Evolutionary conservation across 495 filamentous ascomycete species (phyloP), one percentile per base, ranked within the genome.

Genomic region (Penicillium cinerascens): DNA sequence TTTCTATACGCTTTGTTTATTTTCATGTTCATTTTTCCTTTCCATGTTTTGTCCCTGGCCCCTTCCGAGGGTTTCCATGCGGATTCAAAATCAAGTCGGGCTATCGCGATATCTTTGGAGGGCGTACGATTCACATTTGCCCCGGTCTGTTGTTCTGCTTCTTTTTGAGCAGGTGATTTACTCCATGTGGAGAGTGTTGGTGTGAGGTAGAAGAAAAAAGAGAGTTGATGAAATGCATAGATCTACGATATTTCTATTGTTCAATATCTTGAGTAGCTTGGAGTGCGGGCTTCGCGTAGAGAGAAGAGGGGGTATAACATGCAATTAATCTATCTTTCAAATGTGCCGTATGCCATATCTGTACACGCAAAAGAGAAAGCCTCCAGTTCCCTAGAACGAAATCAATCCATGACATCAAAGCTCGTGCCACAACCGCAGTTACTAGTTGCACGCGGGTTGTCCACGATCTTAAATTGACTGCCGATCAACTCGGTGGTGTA

Each of bases 391-490:
- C 18, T 13, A 33, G 22, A 15, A 21, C 18, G 18, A 13, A 17
- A 56, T 75, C 57, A 81, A 59, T 70, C 66, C 65, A 87, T 88
- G 58, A 97, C 89, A 76, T 98, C 93, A 72, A 98, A 98, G 66
- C 93, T 97, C 16, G 93, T 96, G 20, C 93, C 93, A 75, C 95
- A 98, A 0, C 93, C 93, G 78, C 93, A 98, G 68, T 88, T 96
- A 72, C 91, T 96, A 37, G 84, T 88, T 9, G 95, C 93, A 23
- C 82, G 69, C 0, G 95, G 93, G 63, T 96, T 97, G 61, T 91
- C 89, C 46, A 91, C 86, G 64, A 97, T 89, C 78, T 92, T 95
- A 69, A 98, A 98, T 74, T 97, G 91, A 55, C 90, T 96, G 27
- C 95, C 93, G 70, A 98, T 98, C 69, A 98, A 69, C 76, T 97